A percentile compares a stretch with the other conserved stretches of the same genome.
phyloP scores from a whole-genome alignment of 202 grass and related monocot species.

The Zizania palustris region DNA sequence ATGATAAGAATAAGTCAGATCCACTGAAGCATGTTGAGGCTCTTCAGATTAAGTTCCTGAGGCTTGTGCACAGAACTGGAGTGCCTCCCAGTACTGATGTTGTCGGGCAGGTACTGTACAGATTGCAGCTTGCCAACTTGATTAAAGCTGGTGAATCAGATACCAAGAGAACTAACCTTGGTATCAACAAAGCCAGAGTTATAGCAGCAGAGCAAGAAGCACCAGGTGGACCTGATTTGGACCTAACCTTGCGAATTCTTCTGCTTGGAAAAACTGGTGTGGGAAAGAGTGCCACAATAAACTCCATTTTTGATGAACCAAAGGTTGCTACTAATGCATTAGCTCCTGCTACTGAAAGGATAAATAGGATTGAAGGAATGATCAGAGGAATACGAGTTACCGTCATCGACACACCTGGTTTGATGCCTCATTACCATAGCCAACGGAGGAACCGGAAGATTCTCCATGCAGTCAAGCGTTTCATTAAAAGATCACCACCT shows the following conservation, averaged over 20 bases:
- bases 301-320: slow-evolving; percentile 75
- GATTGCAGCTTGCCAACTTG: slow-evolving; percentile 84
- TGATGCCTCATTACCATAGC: slow-evolving; percentile 55
- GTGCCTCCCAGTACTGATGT: slow-evolving; percentile 60
- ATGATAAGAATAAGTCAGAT: slow-evolving; percentile 44
- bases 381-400: slow-evolving; percentile 83
- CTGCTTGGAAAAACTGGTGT: slow-evolving; percentile 86
- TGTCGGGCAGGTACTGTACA: slow-evolving; percentile 83
- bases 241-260: slow-evolving; percentile 82
- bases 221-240: slow-evolving; percentile 52
- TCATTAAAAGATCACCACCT: slow-evolving; percentile 74
- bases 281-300: slow-evolving; percentile 91
- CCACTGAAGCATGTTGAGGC: slow-evolving; percentile 72
- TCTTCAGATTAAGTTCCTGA: slow-evolving; percentile 87
- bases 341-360: slow-evolving; percentile 64
- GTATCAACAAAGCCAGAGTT: slow-evolving; percentile 63
- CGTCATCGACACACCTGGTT: slow-evolving; percentile 88
- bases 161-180: slow-evolving; percentile 59
- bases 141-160: slow-evolving; percentile 80
- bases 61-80: slow-evolving; percentile 66
- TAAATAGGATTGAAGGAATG: slow-evolving; percentile 62
- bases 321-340: slow-evolving; percentile 63
- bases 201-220: slow-evolving; percentile 71
- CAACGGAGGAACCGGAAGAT: slow-evolving; percentile 68
- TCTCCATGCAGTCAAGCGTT: slow-evolving; percentile 67